Base-by-base conservation (phyloP, 108 stramenopile genomes). In the Phaeodactylum tricornutum region DNA sequence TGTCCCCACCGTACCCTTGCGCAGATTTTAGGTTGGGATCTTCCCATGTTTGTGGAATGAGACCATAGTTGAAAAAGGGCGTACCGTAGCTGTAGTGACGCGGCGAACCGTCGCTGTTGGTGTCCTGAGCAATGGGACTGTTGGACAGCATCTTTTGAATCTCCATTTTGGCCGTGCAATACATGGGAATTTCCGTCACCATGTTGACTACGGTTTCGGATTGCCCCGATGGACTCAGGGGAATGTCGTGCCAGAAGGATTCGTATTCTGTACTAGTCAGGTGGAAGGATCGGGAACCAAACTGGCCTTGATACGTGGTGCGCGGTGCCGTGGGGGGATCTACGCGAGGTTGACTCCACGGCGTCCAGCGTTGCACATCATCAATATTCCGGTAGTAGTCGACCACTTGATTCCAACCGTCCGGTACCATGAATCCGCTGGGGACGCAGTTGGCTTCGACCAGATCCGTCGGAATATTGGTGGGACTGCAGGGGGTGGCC, bases 391-490 rank as follows among this genome's bases (percentile, higher is more conserved):
- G 82, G 82, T 98, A 98, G 60, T 98, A 98, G 57, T 98, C 95
- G 30, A 93, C 93, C 26, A 98, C 97, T 36, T 75, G 76, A 27
- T 92, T 90, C 97, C 97, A 98, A 33, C 97, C 97, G 44, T 89
- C 84, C n/a, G 91, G 97, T 26, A 96, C 94, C 97, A 98, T 98
- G 57, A 98, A 98, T 15, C 97, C 97, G 50, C 79, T 87, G 15
- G 97, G 97, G 23, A 98, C 78, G 51, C 97, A 98, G 53, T 98
- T 93, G 43, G 94, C 95, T 29, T 64, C 94, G 4, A 96, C 75
- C 30, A 98, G 72, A 58, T 98, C 97, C 1, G 89, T 87, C 4
- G 97, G 97, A 47, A 98, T 96, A 27, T 92, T 56, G 41, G 77
- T 77, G 2, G 79, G 61, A 50, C 80, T 71, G 69, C 97, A 98